phyloP scores from a whole-genome alignment of 2,329 filamentous ascomycete species.

The Epichloe baconii region DNA sequence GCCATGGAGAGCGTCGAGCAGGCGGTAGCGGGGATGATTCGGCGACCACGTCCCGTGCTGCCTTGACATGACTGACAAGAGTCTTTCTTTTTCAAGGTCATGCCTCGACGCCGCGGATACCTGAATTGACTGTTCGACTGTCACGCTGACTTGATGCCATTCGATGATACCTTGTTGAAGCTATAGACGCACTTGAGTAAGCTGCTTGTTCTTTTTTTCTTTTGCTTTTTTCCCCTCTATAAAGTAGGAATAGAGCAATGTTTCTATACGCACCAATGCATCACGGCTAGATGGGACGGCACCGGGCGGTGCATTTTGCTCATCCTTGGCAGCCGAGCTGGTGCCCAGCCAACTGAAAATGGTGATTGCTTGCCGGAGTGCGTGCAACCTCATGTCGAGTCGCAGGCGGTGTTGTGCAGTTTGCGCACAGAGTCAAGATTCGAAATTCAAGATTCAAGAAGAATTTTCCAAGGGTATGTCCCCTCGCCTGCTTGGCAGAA shows the following conservation, averaged over 20 bases:
- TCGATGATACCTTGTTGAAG: slow-evolving; percentile 8
- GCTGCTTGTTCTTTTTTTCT: background rate
- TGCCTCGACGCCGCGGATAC: slow-evolving; percentile 14
- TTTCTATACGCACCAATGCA: background rate
- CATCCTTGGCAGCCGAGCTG: background rate
- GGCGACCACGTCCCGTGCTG: slow-evolving; percentile 19
- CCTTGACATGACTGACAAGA: slow-evolving; percentile 18
- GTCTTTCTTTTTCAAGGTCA: slow-evolving; percentile 16
- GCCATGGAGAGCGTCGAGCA: slow-evolving; percentile 27
- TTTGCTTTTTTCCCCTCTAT: background rate
- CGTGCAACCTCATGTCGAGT: background rate
- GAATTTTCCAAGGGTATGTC: background rate
- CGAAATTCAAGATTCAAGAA: background rate
- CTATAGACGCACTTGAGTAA: background rate
- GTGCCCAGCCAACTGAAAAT: background rate
- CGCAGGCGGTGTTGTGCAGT: background rate
- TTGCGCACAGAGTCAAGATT: background rate
- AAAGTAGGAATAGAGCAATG: background rate
- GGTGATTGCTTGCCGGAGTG: background rate
- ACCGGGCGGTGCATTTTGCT: background rate
- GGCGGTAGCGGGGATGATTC: slow-evolving; percentile 25
- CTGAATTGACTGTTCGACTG: slow-evolving; percentile 12
- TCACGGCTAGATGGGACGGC: background rate
- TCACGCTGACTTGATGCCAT: slow-evolving; percentile 15
- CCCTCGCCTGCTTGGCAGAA: too few relatives aligned